Conservation (phyloP, 73 alveolate species). For the Tetrahymena elliotti region DNA sequence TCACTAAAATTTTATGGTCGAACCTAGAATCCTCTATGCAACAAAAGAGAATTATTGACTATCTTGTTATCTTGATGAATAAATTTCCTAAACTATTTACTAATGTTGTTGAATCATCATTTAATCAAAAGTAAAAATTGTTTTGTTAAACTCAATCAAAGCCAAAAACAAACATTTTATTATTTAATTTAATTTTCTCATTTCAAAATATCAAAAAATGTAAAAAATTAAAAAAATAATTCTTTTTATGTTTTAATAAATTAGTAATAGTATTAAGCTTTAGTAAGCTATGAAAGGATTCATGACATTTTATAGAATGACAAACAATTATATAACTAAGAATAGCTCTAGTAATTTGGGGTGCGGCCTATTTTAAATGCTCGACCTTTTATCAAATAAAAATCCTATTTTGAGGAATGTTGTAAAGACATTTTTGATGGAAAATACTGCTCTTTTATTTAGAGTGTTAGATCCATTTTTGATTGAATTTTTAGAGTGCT, state of each 20-base stretch:
- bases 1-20: not conserved
- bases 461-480: not conserved
- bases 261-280: not conserved
- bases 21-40: not conserved
- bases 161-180: too few relatives aligned
- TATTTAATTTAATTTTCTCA: too few relatives aligned
- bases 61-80: not conserved
- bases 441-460: not conserved
- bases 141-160: too few relatives aligned
- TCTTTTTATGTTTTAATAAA: not conserved
- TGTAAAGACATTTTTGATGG: not conserved
- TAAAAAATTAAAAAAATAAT: not conserved
- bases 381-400: not conserved
- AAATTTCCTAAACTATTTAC: not conserved
- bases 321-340: not conserved
- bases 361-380: not conserved
- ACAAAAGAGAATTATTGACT: not conserved
- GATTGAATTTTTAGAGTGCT: not conserved
- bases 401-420: not conserved
- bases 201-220: too few relatives aligned
- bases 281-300: not conserved
- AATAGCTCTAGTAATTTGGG: not conserved
- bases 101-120: not conserved
- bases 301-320: not conserved
- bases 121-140: not conserved